Percentiles rank a stretch among this genome's conserved stretches.
Evolutionary conservation across 2,329 filamentous ascomycete genomes (phyloP).

Genomic region (Tolypocladium sp.): DNA sequence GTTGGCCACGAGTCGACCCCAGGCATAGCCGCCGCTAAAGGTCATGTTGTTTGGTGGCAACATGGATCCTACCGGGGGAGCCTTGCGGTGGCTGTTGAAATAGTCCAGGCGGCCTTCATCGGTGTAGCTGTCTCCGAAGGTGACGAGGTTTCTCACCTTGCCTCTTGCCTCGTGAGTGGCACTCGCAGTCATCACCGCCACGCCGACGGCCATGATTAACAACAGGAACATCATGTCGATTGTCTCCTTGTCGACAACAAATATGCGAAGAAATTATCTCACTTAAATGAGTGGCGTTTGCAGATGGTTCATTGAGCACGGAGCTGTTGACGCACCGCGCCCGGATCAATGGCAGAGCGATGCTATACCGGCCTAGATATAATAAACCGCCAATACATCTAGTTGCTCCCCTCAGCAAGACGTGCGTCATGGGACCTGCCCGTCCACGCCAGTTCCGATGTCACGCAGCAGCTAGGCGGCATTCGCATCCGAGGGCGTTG

Average conservation of each 20-base stretch:
- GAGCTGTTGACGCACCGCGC: not conserved
- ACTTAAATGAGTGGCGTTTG: not conserved
- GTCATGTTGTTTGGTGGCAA: conserved; percentile 40
- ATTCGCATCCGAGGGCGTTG: not conserved
- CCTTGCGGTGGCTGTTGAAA: conserved; percentile 49
- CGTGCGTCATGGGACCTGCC: not conserved
- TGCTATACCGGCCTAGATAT: not conserved
- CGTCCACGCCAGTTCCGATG: not conserved
- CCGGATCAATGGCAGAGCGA: not conserved
- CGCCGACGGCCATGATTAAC: not conserved
- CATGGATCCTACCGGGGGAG: conserved; percentile 51
- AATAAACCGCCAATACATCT: not conserved
- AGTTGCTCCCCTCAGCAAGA: not conserved
- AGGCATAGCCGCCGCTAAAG: conserved; percentile 56
- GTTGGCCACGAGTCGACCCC: conserved; percentile 58
- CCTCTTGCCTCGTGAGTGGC: not conserved
- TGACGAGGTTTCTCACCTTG: conserved; percentile 43
- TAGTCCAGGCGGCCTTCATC: conserved; percentile 61
- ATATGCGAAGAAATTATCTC: not conserved
- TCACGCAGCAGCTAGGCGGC: not conserved
- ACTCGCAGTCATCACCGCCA: not conserved
- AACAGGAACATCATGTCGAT: not conserved
- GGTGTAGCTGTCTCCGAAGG: conserved; percentile 70
- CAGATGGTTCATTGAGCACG: not conserved
- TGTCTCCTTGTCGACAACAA: not conserved